Conservation (phyloP, 768 basidiomycete genomes). For the Fistulinella prunicolor region DNA sequence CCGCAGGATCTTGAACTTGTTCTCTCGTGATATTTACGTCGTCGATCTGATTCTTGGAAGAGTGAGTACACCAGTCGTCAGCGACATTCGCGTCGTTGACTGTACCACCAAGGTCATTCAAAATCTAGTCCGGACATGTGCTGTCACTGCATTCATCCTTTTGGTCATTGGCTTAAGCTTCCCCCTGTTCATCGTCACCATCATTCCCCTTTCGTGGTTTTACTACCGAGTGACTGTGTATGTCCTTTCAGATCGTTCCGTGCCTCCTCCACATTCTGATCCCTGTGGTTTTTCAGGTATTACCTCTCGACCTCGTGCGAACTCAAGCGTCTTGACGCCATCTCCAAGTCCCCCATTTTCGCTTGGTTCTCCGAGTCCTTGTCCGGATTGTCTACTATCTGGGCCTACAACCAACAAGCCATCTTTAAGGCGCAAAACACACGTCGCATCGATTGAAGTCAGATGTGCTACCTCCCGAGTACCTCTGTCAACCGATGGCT, state of each 20-base stretch:
- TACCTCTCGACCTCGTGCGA: slow-evolving; percentile 86
- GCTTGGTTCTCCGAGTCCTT: slow-evolving; percentile 81
- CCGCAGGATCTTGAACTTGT: slow-evolving; percentile 78
- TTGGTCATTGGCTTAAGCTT: slow-evolving; percentile 78
- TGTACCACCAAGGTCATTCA: slow-evolving; percentile 49
- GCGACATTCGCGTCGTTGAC: background rate
- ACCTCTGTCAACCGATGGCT: slow-evolving; percentile 83
- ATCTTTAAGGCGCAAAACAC: slow-evolving; percentile 69
- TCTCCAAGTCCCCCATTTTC: slow-evolving; percentile 89
- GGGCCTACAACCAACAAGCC: slow-evolving; percentile 70
- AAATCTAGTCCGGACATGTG: slow-evolving; percentile 62
- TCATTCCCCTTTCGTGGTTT: slow-evolving; percentile 75
- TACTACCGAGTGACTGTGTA: slow-evolving; percentile 80
- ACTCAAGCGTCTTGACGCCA: slow-evolving; percentile 83
- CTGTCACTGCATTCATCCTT: slow-evolving; percentile 56
- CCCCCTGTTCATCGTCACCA: slow-evolving; percentile 74
- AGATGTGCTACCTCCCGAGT: slow-evolving; percentile 72
- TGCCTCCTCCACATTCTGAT: too few species aligned
- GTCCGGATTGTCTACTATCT: slow-evolving; percentile 76
- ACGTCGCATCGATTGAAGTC: slow-evolving; percentile 79
- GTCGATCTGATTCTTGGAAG: slow-evolving; percentile 81
- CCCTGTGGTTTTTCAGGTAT: slow-evolving; percentile 49
- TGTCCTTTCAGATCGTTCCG: background rate
- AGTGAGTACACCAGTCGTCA: slow-evolving; percentile 28
- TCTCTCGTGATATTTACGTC: slow-evolving; percentile 85